These are phyloP conservation scores for Betula pendula DNA, from an alignment of 306 rosid genomes.

Conservation along the genomic window DNA sequence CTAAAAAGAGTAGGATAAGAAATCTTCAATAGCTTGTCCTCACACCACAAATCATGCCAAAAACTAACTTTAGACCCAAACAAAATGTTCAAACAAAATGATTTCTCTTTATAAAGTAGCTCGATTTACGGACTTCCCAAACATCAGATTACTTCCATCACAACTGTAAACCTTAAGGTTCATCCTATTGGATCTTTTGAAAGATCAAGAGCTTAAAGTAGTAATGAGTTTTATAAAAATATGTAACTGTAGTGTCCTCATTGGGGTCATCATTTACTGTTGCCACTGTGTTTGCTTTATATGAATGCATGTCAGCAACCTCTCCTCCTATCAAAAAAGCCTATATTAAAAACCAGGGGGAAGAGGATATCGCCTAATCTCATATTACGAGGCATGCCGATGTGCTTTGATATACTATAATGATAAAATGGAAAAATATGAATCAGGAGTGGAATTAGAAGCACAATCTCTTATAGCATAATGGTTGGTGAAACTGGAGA, in stretches of 20 bases:
- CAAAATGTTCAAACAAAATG: not conserved
- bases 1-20: too few species aligned
- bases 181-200: not conserved
- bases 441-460: not conserved
- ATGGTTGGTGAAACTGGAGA: constrained; percentile 1
- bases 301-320: not conserved
- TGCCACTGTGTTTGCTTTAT: not conserved
- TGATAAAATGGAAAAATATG: not conserved
- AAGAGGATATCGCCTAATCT: too few species aligned
- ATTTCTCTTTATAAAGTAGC: not conserved
- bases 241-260: not conserved
- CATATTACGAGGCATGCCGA: too few species aligned
- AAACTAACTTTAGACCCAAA: too few species aligned
- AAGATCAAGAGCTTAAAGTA: not conserved
- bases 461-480: not conserved
- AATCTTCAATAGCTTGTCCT: too few species aligned
- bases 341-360: not conserved
- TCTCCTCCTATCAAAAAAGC: not conserved
- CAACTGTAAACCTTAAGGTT: not conserved
- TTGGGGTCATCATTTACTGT: not conserved
- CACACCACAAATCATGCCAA: too few species aligned
- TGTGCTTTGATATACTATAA: too few species aligned
- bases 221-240: not conserved
- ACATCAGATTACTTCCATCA: not conserved
- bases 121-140: not conserved